These are phyloP conservation scores for Podospora pseudopauciseta DNA, from an alignment of 495 filamentous ascomycete genomes.

Conservation along the genomic window DNA sequence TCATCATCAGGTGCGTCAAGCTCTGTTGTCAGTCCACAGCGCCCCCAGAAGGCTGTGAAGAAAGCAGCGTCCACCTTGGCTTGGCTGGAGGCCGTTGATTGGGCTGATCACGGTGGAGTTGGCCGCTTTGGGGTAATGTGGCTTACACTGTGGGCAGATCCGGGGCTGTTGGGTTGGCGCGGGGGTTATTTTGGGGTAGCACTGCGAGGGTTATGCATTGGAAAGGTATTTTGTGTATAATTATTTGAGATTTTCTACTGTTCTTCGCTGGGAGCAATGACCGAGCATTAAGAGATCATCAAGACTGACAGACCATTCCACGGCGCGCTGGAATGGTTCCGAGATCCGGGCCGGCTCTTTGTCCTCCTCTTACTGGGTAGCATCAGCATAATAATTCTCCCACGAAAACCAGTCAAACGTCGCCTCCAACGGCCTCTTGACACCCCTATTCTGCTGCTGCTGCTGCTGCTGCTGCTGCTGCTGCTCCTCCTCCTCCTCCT, in stretches of 20 bases:
- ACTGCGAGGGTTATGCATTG: background rate
- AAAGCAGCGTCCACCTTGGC: background rate
- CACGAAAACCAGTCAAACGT: background rate
- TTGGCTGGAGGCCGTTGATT: background rate
- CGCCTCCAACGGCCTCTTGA: background rate
- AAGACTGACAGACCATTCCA: too few relatives aligned
- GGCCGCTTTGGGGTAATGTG: background rate
- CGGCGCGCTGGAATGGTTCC: too few relatives aligned
- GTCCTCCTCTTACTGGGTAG: background rate
- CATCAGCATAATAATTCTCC: background rate
- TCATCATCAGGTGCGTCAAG: background rate
- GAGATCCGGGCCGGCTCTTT: too few relatives aligned
- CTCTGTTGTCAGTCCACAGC: background rate
- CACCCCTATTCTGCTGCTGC: background rate
- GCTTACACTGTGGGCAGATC: background rate
- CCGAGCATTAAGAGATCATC: too few relatives aligned
- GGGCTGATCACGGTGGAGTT: background rate
- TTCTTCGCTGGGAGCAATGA: too few relatives aligned
- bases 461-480: too few relatives aligned
- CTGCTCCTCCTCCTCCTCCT: too few relatives aligned
- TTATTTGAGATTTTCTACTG: too few relatives aligned
- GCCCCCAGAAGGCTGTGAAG: background rate
- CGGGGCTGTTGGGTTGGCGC: background rate
- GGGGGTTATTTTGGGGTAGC: background rate
- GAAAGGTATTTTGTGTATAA: too few relatives aligned